These are phyloP conservation scores for Talaromyces rugulosus DNA, from an alignment of 2,329 filamentous ascomycete genomes.

Conservation along the genomic window DNA sequence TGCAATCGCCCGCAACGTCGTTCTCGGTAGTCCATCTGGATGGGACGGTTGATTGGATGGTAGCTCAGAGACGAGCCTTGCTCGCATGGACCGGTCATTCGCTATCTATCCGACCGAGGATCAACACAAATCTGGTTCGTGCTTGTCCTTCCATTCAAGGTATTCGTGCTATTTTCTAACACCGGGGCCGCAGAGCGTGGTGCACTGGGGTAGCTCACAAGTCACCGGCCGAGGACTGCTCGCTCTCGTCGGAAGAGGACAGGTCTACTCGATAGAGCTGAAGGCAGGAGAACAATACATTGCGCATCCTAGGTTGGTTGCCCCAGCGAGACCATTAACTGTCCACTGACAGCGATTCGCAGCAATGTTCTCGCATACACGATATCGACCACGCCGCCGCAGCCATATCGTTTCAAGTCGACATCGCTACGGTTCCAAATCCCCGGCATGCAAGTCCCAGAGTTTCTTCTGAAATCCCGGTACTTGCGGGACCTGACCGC, in stretches of 20 bases:
- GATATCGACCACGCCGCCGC: conserved; percentile 66
- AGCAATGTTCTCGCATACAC: conserved; percentile 90
- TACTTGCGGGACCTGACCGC: conserved; percentile 71
- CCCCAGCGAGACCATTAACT: background rate
- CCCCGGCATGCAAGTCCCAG: conserved; percentile 61
- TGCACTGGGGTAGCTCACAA: conserved; percentile 88
- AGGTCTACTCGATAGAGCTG: conserved; percentile 81
- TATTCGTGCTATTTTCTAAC: background rate
- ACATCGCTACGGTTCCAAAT: conserved; percentile 71
- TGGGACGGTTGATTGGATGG: conserved; percentile 91
- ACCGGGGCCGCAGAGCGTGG: conserved; percentile 52
- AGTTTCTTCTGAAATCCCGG: conserved; percentile 63
- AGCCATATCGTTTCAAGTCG: conserved; percentile 83
- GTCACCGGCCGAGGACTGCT: conserved; percentile 84
- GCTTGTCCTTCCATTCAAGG: conserved; percentile 13
- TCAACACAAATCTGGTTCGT: conserved; percentile 65
- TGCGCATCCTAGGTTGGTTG: conserved; percentile 66
- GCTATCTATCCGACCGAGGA: conserved; percentile 67
- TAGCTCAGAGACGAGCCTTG: conserved; percentile 79
- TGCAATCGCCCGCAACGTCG: conserved; percentile 79
- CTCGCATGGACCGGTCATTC: conserved; percentile 97
- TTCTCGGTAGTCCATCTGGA: conserved; percentile 86
- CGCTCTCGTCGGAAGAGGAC: conserved; percentile 78
- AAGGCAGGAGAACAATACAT: conserved; percentile 83
- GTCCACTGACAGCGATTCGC: conserved; percentile 1